Conservation (phyloP, 108 stramenopile species). For the Aurantiochytrium sp. region DNA sequence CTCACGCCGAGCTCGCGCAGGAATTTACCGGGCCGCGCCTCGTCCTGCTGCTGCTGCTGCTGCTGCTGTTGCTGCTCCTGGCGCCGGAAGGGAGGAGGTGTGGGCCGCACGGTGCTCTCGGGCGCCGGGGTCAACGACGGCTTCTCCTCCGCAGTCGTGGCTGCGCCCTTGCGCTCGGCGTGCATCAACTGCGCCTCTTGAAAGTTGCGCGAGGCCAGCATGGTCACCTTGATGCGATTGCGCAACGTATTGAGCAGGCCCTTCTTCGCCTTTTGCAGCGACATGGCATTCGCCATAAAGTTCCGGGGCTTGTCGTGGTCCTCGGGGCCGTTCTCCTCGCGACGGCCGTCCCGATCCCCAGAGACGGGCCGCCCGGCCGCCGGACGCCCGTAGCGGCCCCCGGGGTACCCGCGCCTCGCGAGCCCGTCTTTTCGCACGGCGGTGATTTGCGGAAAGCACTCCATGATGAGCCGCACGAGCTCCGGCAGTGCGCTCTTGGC, state of each 20-base stretch:
- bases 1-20: not conserved
- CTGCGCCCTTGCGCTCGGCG: no score
- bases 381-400: no score
- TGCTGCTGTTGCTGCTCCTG: not conserved
- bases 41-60: not conserved
- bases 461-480: not conserved
- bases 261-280: not conserved
- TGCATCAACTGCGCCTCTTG: not conserved
- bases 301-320: not conserved
- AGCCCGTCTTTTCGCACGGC: not conserved
- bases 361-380: no score
- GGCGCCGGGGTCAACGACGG: no score
- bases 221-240: not conserved
- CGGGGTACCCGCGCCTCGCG: not conserved
- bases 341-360: not conserved
- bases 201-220: not conserved
- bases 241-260: not conserved
- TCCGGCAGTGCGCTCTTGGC: not conserved
- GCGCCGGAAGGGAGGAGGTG: not conserved
- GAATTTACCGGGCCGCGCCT: not conserved
- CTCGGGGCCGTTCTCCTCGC: not conserved
- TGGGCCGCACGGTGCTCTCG: not conserved
- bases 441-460: not conserved
- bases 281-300: not conserved
- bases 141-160: no score